Base-by-base conservation (phyloP, 768 basidiomycete genomes). In the Auricularia sp. region DNA sequence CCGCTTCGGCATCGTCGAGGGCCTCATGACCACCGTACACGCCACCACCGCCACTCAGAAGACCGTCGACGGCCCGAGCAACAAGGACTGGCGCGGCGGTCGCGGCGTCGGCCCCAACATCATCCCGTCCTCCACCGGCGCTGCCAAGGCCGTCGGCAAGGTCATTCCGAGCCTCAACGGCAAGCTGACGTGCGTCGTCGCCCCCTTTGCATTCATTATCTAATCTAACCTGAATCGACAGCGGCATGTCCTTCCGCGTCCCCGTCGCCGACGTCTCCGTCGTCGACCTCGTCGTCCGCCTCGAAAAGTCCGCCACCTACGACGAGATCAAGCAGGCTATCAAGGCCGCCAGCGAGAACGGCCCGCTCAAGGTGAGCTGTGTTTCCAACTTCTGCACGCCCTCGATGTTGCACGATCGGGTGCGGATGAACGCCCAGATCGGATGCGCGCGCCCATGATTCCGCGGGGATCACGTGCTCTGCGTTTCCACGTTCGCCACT, bases 121-220 rank as follows among this genome's bases (percentile, higher is more conserved):
- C 80, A 99, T 99, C 75, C 96, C 96, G 61, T 97, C 95, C 29
- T 96, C 95, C 70, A 98, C 96, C 69, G 96, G 96, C 79, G 96
- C 96, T 68, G 96, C 96, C 76, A 99, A 98, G 86, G 94, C 94
- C 68, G 93, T 96, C 74, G 94, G 94, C 72, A 96, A 97, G 83
- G 94, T 99, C 77, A 98, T 98, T 75, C 96, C 96, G 66, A 75
- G 78, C 61, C 84, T 99, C 70, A 97, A 98, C 79, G 96, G 96
- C 80, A 98, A 98, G 82, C 87, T 99, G 73, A 98, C 29, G 29
- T 29, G 29, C 29, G 29, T 29, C 2, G 29, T 29, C 29, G 29
- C 29, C 94, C 90, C 91, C 74, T 71, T 87, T 77, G 23, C 63
- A 36, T 34, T n/a, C 10, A 14, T 21, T 3, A 33, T 36, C 34